Percentiles rank a stretch among this genome's conserved stretches.
Conservation (phyloP, 2,329 filamentous ascomycete genomes). For the Fusarium circinatum region DNA sequence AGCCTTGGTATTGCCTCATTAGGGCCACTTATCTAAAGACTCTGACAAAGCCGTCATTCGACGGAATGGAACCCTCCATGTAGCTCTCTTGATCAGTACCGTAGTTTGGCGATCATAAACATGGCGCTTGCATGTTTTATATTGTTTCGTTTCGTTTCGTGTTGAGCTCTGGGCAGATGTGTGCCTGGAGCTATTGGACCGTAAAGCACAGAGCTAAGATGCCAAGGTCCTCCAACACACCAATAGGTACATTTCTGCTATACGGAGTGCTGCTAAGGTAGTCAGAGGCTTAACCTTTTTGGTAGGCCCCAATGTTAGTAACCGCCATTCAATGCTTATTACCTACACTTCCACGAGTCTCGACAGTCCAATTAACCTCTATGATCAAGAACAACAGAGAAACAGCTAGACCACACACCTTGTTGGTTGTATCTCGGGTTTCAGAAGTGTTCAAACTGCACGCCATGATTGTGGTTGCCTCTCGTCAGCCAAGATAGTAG, state of each 20-base stretch:
- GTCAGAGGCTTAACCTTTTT: slow-evolving; percentile 6
- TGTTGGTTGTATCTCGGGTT: slow-evolving; percentile 6
- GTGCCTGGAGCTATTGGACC: slow-evolving; percentile 20
- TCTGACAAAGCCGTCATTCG: background rate
- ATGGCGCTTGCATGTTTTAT: slow-evolving; percentile 15
- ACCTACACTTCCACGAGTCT: background rate
- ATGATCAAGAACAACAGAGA: background rate
- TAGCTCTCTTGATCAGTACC: background rate
- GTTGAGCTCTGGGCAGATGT: background rate
- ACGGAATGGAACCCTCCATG: background rate
- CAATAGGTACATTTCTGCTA: slow-evolving; percentile 16
- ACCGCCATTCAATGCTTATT: slow-evolving; percentile 1
- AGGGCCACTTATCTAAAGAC: background rate
- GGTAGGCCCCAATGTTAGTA: background rate
- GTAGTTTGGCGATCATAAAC: background rate
- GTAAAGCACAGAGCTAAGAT: slow-evolving; percentile 3
- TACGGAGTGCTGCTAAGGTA: background rate
- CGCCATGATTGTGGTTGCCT: slow-evolving; percentile 5
- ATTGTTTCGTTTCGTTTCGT: slow-evolving; percentile 34
- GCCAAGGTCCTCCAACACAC: slow-evolving; percentile 37
- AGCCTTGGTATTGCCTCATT: slow-evolving; percentile 6
- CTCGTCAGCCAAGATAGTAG: background rate
- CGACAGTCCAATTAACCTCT: background rate
- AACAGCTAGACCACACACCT: background rate
- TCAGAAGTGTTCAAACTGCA: slow-evolving; percentile 16